Evolutionary conservation across 805 yeast genomes (phyloP).

Genomic region (Spencermartinsiella europaea): DNA sequence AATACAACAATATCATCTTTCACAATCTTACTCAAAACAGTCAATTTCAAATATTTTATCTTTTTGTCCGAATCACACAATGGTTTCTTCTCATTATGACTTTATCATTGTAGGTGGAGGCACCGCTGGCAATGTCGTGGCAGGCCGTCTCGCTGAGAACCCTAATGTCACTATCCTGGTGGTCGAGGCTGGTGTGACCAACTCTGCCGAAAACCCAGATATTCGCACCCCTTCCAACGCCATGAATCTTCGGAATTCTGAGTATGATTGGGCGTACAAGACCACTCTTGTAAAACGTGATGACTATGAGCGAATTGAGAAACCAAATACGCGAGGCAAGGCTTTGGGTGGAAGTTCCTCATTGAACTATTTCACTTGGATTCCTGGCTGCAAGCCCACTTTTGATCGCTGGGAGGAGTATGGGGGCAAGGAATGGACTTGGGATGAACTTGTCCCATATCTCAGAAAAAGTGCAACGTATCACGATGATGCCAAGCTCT

Average conservation of each 20-base stretch:
- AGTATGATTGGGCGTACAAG: conserved; percentile 32
- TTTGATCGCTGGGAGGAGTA: conserved; percentile 29
- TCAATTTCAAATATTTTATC: too few species aligned
- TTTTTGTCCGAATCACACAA: too few species aligned
- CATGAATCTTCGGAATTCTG: conserved; percentile 28
- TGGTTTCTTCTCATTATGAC: conserved; percentile 16
- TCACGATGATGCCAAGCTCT: conserved; percentile 23
- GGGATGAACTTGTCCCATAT: conserved; percentile 28
- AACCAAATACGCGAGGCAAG: conserved; percentile 32
- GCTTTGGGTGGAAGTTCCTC: conserved; percentile 34
- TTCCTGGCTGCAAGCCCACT: conserved; percentile 30
- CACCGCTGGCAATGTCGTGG: conserved; percentile 33
- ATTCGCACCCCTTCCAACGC: conserved; percentile 27
- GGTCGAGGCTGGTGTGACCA: conserved; percentile 32
- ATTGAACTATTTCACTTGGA: conserved; percentile 30
- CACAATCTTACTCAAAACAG: neutral
- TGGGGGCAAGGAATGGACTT: conserved; percentile 32
- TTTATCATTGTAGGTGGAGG: conserved; percentile 30
- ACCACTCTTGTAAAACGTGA: conserved; percentile 29
- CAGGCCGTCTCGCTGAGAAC: conserved; percentile 32
- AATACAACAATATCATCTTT: too few species aligned
- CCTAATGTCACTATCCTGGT: conserved; percentile 27
- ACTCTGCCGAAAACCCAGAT: conserved; percentile 23
- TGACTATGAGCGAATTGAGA: conserved; percentile 28
- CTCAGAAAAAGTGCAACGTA: conserved; percentile 26